Conservation (phyloP, 2,329 filamentous ascomycete species). For the Drechslerella stenobrocha region DNA sequence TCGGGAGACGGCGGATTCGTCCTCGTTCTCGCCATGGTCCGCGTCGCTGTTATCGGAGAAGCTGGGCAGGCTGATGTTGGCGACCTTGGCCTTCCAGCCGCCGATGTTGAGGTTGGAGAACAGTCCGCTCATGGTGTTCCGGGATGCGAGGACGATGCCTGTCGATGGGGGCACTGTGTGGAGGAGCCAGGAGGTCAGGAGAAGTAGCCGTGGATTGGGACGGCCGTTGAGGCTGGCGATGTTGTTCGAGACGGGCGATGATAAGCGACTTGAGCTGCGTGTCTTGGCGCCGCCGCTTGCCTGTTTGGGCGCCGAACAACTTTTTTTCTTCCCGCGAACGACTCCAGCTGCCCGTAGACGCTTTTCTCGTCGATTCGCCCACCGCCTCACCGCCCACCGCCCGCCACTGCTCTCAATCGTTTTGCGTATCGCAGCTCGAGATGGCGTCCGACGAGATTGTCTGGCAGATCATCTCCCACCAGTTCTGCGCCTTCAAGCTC, state of each 20-base stretch:
- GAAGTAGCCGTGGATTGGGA: not conserved
- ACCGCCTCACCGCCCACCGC: not conserved
- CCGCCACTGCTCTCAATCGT: slow-evolving; percentile 9
- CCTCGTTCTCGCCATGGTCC: slow-evolving; percentile 36
- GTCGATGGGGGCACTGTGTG: not conserved
- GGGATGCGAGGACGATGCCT: not conserved
- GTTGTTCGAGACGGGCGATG: slow-evolving; percentile 17
- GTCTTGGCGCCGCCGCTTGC: slow-evolving; percentile 23
- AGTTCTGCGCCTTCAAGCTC: slow-evolving; percentile 92
- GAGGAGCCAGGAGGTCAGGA: not conserved
- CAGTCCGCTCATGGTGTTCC: slow-evolving; percentile 18
- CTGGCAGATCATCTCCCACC: slow-evolving; percentile 94
- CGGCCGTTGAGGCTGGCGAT: slow-evolving; percentile 9
- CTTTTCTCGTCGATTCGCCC: not conserved
- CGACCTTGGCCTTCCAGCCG: slow-evolving; percentile 27
- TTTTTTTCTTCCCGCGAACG: slow-evolving; percentile 12
- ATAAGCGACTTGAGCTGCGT: slow-evolving; percentile 32
- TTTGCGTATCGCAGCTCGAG: slow-evolving; percentile 50
- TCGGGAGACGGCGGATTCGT: slow-evolving; percentile 44
- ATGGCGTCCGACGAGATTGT: slow-evolving; percentile 97
- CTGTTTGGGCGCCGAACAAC: slow-evolving; percentile 13
- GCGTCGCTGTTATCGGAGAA: slow-evolving; percentile 23
- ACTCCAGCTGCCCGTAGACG: not conserved
- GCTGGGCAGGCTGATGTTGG: slow-evolving; percentile 32
- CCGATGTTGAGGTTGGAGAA: slow-evolving; percentile 19